A percentile compares a stretch with the other conserved stretches of the same genome.
phyloP scores from a whole-genome alignment of 2,329 filamentous ascomycete genomes.

The Graphilbum sp. region DNA sequence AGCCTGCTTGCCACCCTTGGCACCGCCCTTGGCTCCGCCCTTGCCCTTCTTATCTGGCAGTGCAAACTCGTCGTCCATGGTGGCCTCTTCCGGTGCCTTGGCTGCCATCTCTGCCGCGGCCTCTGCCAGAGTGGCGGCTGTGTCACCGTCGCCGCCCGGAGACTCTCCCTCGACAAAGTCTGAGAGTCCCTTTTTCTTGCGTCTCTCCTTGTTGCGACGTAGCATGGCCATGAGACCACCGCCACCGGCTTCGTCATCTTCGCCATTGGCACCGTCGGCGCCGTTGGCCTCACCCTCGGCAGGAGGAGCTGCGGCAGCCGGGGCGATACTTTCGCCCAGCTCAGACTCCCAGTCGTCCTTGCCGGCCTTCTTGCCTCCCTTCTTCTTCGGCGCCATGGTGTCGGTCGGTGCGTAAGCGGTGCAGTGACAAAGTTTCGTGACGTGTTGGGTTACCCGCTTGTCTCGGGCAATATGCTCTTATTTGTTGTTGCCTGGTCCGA shows the following conservation, averaged over 20 bases:
- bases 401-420: slow-evolving; percentile 2
- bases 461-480: no score
- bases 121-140: slow-evolving; percentile 15
- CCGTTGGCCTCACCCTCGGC: slow-evolving; percentile 31
- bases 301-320: slow-evolving; percentile 31
- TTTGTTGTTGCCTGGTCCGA: no score
- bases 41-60: slow-evolving; percentile 63
- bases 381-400: slow-evolving; percentile 73
- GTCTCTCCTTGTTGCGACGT: slow-evolving; percentile 69
- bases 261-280: slow-evolving; percentile 29
- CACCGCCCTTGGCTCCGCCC: slow-evolving; percentile 30
- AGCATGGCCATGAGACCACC: slow-evolving; percentile 66
- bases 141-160: slow-evolving; percentile 17
- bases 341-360: slow-evolving; percentile 93
- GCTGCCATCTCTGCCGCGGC: slow-evolving; percentile 32
- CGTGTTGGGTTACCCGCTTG: no score
- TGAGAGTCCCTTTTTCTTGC: slow-evolving; percentile 76
- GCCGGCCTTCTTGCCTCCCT: slow-evolving; percentile 72
- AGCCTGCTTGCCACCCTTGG: slow-evolving; percentile 12
- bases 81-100: slow-evolving; percentile 69
- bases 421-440: background rate
- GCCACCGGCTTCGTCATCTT: slow-evolving; percentile 32
- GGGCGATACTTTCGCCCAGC: slow-evolving; percentile 60
- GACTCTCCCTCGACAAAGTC: slow-evolving; percentile 59
- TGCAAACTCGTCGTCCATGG: slow-evolving; percentile 72